These are phyloP conservation scores for Exophiala mesophila DNA, from an alignment of 2,329 filamentous ascomycete genomes.

Conservation along the genomic window DNA sequence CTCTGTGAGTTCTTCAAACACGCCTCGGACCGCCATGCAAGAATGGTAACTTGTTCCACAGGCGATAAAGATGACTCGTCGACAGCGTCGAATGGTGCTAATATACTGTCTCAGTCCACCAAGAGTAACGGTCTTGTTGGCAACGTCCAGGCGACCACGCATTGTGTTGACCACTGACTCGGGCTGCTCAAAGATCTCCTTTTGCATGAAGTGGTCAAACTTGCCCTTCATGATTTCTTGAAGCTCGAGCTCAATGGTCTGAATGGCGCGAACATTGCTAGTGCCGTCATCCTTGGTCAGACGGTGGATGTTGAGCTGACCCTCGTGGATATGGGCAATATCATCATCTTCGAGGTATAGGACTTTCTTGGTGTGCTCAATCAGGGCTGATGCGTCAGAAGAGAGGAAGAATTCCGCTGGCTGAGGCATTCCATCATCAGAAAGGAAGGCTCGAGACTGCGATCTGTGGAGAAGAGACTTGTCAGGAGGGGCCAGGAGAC, in stretches of 20 bases:
- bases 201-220: slow-evolving; percentile 99
- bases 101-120: slow-evolving; percentile 97
- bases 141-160: slow-evolving; percentile 92
- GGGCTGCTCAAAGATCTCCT: slow-evolving; percentile 99
- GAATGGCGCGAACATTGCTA: slow-evolving; percentile 95
- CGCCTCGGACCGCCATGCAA: slow-evolving; percentile 97
- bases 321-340: slow-evolving; percentile 99
- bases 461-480: slow-evolving; percentile 98
- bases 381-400: slow-evolving; percentile 94
- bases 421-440: slow-evolving; percentile 95
- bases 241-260: slow-evolving; percentile 96
- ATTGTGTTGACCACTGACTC: slow-evolving; percentile 99
- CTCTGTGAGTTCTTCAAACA: slow-evolving; percentile 96
- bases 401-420: slow-evolving; percentile 99
- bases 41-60: slow-evolving; percentile 98
- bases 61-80: slow-evolving; percentile 97
- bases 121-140: slow-evolving; percentile 91
- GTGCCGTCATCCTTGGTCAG: slow-evolving; percentile 94
- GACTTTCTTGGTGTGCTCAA: slow-evolving; percentile 99
- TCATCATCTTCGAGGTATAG: slow-evolving; percentile 99
- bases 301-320: slow-evolving; percentile 97
- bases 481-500: slow-evolving; percentile 81
- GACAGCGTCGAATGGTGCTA: slow-evolving; percentile 89
- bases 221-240: slow-evolving; percentile 99
- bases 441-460: slow-evolving; percentile 97